phyloP scores from a whole-genome alignment of 805 yeast genomes.

The Millerozyma miso region DNA sequence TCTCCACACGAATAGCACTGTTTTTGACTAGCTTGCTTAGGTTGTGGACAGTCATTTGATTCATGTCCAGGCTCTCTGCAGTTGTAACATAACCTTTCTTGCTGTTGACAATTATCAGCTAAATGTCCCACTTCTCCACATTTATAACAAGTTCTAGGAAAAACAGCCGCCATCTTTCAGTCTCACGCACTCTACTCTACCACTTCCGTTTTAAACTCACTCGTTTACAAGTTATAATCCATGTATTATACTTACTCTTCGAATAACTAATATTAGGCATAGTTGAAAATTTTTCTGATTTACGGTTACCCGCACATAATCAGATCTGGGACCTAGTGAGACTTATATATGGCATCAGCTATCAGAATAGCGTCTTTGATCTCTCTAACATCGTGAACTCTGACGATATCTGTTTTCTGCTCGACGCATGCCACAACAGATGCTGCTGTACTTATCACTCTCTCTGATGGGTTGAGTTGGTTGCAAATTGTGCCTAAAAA shows the following conservation, averaged over 20 bases:
- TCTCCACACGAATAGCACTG: constrained; percentile 94
- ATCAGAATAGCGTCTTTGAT: constrained; percentile 43
- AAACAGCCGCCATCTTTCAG: constrained; percentile 35
- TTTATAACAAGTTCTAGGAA: constrained; percentile 80
- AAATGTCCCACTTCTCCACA: constrained; percentile 91
- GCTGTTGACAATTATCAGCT: constrained; percentile 82
- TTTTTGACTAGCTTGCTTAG: constrained; percentile 78
- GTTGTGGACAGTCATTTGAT: constrained; percentile 82
- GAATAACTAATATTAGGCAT: no score
- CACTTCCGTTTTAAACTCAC: not conserved
- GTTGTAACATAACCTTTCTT: constrained; percentile 87
- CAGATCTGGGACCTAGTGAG: no score
- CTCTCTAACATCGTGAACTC: constrained; percentile 81
- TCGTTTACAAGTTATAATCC: not conserved
- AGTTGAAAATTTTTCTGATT: not conserved
- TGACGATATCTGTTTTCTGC: constrained; percentile 70
- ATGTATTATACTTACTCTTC: not conserved
- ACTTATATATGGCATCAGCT: constrained; percentile 71
- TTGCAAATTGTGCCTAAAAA: constrained; percentile 76
- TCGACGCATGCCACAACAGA: constrained; percentile 69
- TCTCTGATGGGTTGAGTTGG: constrained; percentile 50
- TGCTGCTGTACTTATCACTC: constrained; percentile 76
- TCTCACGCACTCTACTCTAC: constrained; percentile 1
- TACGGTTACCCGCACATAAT: constrained; percentile 6
- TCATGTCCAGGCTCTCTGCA: constrained; percentile 89